Evolutionary conservation across 805 yeast species (phyloP), one percentile per base, ranked within the genome.

Genomic region (Starmerella stigmatis): DNA sequence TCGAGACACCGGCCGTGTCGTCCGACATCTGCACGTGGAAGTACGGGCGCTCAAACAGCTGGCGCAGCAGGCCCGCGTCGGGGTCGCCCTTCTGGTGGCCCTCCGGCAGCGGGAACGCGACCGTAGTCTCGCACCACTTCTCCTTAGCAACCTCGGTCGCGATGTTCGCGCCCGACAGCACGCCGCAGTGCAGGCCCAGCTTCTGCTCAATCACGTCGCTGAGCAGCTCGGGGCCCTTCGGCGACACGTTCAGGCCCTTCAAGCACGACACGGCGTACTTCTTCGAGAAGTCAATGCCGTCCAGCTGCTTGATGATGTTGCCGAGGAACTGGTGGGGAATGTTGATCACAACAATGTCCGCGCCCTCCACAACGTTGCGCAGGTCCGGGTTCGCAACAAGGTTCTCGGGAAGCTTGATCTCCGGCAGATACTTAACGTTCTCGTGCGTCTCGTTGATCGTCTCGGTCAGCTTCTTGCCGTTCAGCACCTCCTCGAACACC

Each of bases 61-160:
- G 78, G 65, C 80, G 85, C 61, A 89, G 70, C 27, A 82, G 75
- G 33, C 64, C 64, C 52, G 77, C 76, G 63, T 84, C 94, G 47
- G 84, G 76, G 60, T 83, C 94, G 47, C 86, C 88, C 41, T 68
- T 67, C 52, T 71, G 66, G 69, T 70, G 80, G 65, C 86, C 85
- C 22, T 61, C 61, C 46, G 96, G 95, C 20, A 71, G 59, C 47
- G 74, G 78, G 69, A 85, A 92, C 19, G 96, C 98, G 53, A 92
- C 86, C 11, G 98, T 88, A 49, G 98, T 92, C 69, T 92, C 98
- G 16, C 96, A 86, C 94, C 94, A 92, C 67, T 82, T 82, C 66
- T 85, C 84, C 63, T 75, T 76, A 49, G 98, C 98, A 50, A 92
- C 95, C 66, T 92, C 98, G 39, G 94, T 86, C 35, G 98, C 98